These are phyloP conservation scores for Pichia scutulata DNA, from an alignment of 805 yeast species.

Conservation along the genomic window DNA sequence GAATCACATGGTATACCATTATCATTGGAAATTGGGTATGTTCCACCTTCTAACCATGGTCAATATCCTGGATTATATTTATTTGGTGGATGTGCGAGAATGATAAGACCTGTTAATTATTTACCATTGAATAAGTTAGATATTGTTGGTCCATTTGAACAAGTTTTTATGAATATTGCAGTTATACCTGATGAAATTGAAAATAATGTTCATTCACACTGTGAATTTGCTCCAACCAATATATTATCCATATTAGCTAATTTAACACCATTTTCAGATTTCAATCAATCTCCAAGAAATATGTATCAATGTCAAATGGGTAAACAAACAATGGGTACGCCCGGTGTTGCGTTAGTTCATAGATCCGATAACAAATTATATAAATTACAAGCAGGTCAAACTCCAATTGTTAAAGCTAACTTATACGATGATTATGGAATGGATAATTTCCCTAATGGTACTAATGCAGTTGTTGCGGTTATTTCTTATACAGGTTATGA, in stretches of 20 bases:
- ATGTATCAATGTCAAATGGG: slow-evolving; percentile 99
- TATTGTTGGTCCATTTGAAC: slow-evolving; percentile 95
- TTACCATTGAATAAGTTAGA: slow-evolving; percentile 78
- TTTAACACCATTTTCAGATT: slow-evolving; percentile 95
- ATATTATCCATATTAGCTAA: slow-evolving; percentile 91
- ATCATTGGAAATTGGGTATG: slow-evolving; percentile 88
- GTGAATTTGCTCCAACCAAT: slow-evolving; percentile 91
- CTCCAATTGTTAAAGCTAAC: slow-evolving; percentile 92
- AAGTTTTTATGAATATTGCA: slow-evolving; percentile 93
- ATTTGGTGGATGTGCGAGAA: slow-evolving; percentile 88
- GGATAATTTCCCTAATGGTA: slow-evolving; percentile 98
- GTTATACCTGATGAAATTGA: slow-evolving; percentile 89
- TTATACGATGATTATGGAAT: slow-evolving; percentile 93
- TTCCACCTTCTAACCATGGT: slow-evolving; percentile 92
- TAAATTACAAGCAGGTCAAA: slow-evolving; percentile 90
- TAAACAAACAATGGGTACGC: slow-evolving; percentile 99
- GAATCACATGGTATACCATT: slow-evolving; percentile 71
- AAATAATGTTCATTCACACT: slow-evolving; percentile 77
- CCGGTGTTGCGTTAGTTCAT: slow-evolving; percentile 89
- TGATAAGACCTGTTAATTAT: slow-evolving; percentile 93
- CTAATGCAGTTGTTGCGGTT: slow-evolving; percentile 97
- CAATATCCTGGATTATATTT: slow-evolving; percentile 94
- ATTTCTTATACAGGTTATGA: slow-evolving; percentile 98
- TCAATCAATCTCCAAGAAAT: slow-evolving; percentile 98
- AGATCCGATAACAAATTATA: slow-evolving; percentile 93